These are phyloP conservation scores for Exserohilum rostratum DNA, from an alignment of 2,329 filamentous ascomycete genomes.

Conservation along the genomic window DNA sequence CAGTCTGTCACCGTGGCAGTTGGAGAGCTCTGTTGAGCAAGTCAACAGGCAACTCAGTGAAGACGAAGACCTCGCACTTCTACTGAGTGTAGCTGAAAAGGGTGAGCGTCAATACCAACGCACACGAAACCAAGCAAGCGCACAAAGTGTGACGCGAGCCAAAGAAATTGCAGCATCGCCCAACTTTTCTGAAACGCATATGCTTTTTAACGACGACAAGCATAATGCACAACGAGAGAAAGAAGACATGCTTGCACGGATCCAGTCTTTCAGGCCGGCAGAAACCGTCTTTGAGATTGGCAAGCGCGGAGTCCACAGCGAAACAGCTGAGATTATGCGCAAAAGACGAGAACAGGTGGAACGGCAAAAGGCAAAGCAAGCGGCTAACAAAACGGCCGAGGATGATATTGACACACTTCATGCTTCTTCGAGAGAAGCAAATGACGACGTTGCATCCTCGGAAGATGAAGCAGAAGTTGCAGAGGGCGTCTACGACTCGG, in stretches of 20 bases:
- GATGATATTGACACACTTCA: slow-evolving; percentile 13
- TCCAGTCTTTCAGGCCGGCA: slow-evolving; percentile 84
- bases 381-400: slow-evolving; percentile 46
- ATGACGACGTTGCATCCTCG: slow-evolving; percentile 34
- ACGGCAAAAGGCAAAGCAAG: slow-evolving; percentile 56
- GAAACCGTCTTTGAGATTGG: slow-evolving; percentile 98
- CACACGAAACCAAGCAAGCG: slow-evolving; percentile 87
- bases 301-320: slow-evolving; percentile 65
- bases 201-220: slow-evolving; percentile 70
- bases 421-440: slow-evolving; percentile 12
- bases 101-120: slow-evolving; percentile 92
- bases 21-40: slow-evolving; percentile 82
- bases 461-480: slow-evolving; percentile 46
- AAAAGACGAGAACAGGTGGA: slow-evolving; percentile 72
- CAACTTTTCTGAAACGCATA: slow-evolving; percentile 76
- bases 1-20: slow-evolving; percentile 70
- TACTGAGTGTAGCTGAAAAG: slow-evolving; percentile 78
- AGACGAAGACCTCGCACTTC: slow-evolving; percentile 71
- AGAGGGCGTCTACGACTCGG: slow-evolving; percentile 49
- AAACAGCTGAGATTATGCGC: slow-evolving; percentile 78
- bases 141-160: slow-evolving; percentile 85
- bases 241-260: slow-evolving; percentile 83
- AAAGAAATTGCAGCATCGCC: slow-evolving; percentile 75
- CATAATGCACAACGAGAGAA: slow-evolving; percentile 71
- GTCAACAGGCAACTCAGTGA: slow-evolving; percentile 78